These are phyloP conservation scores for Diaporthe australafricana DNA, from an alignment of 2,329 filamentous ascomycete genomes.

Conservation along the genomic window DNA sequence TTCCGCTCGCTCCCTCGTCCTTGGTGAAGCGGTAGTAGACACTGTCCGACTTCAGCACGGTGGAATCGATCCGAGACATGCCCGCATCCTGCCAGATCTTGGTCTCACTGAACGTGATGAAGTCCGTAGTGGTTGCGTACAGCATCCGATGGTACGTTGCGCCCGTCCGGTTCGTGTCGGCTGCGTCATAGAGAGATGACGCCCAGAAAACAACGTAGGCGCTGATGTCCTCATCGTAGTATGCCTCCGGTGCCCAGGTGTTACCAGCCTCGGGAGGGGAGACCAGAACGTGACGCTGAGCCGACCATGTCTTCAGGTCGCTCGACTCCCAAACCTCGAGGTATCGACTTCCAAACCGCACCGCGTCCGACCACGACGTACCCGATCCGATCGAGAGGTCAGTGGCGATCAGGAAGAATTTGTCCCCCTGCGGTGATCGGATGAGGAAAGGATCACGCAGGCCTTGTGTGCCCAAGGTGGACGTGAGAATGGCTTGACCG, in stretches of 20 bases:
- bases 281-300: slow-evolving; percentile 52
- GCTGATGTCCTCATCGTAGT: slow-evolving; percentile 49
- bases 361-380: slow-evolving; percentile 41
- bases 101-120: slow-evolving; percentile 60
- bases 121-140: slow-evolving; percentile 62
- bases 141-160: slow-evolving; percentile 64
- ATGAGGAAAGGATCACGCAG: slow-evolving; percentile 56
- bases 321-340: slow-evolving; percentile 55
- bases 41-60: slow-evolving; percentile 55
- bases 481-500: slow-evolving; percentile 51
- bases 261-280: slow-evolving; percentile 53
- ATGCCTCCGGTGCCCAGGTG: slow-evolving; percentile 55
- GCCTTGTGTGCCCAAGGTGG: slow-evolving; percentile 52
- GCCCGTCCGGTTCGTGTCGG: slow-evolving; percentile 54
- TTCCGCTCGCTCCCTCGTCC: slow-evolving; percentile 60
- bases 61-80: slow-evolving; percentile 64
- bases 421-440: slow-evolving; percentile 51
- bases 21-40: slow-evolving; percentile 66
- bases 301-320: slow-evolving; percentile 53
- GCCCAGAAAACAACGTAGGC: slow-evolving; percentile 52
- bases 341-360: slow-evolving; percentile 40
- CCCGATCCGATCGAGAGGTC: slow-evolving; percentile 52
- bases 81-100: slow-evolving; percentile 64
- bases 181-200: slow-evolving; percentile 54
- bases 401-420: slow-evolving; percentile 54